Conservation (phyloP, 2,329 filamentous ascomycete species). For the Albophoma yamanashiensis region DNA sequence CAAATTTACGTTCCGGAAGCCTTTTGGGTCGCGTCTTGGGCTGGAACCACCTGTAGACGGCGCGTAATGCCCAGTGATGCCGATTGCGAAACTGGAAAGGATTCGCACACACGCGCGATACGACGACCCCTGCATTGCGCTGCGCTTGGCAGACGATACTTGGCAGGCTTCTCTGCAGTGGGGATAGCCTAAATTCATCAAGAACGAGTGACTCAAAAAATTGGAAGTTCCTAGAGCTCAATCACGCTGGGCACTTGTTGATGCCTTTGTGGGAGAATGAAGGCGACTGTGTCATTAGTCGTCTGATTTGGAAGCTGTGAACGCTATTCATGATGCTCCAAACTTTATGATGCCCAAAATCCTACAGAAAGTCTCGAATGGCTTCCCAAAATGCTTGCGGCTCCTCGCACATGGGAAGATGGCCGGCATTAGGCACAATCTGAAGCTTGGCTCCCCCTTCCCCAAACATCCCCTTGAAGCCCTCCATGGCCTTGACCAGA, state of each 20-base stretch:
- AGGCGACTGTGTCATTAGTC: neutral
- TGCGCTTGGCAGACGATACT: neutral
- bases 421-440: slow-evolving; percentile 60
- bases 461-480: slow-evolving; percentile 52
- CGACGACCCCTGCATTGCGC: no score
- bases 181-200: neutral
- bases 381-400: slow-evolving; percentile 56
- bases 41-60: neutral
- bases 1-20: neutral
- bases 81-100: neutral
- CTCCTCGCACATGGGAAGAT: slow-evolving; percentile 76
- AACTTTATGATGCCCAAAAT: neutral
- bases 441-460: slow-evolving; percentile 45
- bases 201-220: neutral
- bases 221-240: neutral
- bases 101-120: neutral
- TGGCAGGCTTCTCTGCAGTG: neutral
- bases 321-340: neutral
- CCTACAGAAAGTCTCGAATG: slow-evolving; percentile 45
- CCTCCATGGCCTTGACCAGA: slow-evolving; percentile 69
- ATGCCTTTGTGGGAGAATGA: neutral
- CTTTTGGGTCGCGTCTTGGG: neutral
- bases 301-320: neutral
- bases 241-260: neutral
- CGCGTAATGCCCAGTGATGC: neutral